Evolutionary conservation across 106 monocot genomes (phyloP).

Genomic region (Dendrobium huoshanense): DNA sequence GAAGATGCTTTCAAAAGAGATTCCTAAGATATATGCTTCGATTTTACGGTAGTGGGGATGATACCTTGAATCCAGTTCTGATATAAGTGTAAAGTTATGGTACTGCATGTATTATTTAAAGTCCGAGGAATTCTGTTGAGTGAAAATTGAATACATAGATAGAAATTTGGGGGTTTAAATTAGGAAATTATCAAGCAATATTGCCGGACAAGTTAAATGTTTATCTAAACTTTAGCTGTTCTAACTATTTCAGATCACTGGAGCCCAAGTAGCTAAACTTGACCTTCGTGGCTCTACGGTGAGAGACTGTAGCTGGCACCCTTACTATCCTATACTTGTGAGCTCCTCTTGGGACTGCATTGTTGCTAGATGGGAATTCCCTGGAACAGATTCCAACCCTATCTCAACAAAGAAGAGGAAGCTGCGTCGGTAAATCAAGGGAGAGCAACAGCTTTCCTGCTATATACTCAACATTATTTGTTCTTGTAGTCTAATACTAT

Average conservation of each 20-base stretch:
- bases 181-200: no score
- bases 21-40: no score
- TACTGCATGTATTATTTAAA: no score
- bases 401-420: neutral
- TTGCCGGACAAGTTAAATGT: no score
- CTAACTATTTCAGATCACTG: slow-evolving; percentile 37
- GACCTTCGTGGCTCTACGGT: slow-evolving; percentile 22
- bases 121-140: no score
- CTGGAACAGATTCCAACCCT: slow-evolving; percentile 23
- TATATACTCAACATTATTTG: neutral
- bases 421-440: neutral
- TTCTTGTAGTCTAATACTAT: neutral
- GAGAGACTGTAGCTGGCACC: slow-evolving; percentile 71
- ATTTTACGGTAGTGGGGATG: no score
- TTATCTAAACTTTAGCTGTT: neutral
- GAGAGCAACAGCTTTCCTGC: neutral
- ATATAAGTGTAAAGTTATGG: no score
- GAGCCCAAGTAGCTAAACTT: slow-evolving; percentile 36
- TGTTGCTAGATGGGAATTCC: slow-evolving; percentile 57
- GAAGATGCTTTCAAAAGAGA: no score
- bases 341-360: slow-evolving; percentile 57
- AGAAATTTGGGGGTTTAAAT: no score
- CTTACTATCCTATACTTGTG: slow-evolving; percentile 40
- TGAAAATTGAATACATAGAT: no score
- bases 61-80: no score